These are phyloP conservation scores for Globisporangium canariense DNA, from an alignment of 352 stramenopile genomes.

Conservation along the genomic window DNA sequence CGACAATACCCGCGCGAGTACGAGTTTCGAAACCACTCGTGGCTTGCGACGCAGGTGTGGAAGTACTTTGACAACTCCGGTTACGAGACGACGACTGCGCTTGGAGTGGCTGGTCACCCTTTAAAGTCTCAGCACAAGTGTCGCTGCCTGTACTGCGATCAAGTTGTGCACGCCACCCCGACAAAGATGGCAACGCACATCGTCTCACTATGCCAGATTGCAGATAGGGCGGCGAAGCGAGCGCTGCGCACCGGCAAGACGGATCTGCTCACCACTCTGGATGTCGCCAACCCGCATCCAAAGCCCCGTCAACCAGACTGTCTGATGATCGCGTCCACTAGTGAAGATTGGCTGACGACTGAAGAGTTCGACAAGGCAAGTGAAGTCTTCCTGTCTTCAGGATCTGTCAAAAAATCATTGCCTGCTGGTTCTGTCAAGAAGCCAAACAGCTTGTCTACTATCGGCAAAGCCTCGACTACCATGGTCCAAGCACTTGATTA, in stretches of 20 bases:
- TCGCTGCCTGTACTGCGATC: slow-evolving; percentile 16
- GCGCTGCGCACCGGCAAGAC: slow-evolving; percentile 5
- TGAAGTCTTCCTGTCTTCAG: background rate
- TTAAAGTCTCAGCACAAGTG: slow-evolving; percentile 9
- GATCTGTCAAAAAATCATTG: background rate
- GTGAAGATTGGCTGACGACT: background rate
- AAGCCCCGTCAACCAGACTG: background rate
- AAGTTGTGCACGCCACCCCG: slow-evolving; percentile 2
- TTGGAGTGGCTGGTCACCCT: slow-evolving; percentile 2
- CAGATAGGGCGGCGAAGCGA: slow-evolving; percentile 9
- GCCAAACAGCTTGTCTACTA: background rate
- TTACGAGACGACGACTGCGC: slow-evolving; percentile 3
- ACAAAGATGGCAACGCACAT: slow-evolving; percentile 19
- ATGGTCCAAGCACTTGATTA: slow-evolving; percentile 1
- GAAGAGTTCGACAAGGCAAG: background rate
- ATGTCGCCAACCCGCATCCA: background rate
- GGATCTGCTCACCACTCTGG: slow-evolving; percentile 1
- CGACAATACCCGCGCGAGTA: background rate
- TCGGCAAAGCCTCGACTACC: background rate
- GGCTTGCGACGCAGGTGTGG: slow-evolving; percentile 8
- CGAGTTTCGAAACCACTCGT: background rate
- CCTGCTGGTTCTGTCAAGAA: background rate
- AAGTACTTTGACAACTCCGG: slow-evolving; percentile 13
- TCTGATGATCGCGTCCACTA: background rate
- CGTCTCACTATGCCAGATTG: slow-evolving; percentile 7